Conservation (phyloP, 2,329 filamentous ascomycete species). For the Sarocladium kiliense region DNA sequence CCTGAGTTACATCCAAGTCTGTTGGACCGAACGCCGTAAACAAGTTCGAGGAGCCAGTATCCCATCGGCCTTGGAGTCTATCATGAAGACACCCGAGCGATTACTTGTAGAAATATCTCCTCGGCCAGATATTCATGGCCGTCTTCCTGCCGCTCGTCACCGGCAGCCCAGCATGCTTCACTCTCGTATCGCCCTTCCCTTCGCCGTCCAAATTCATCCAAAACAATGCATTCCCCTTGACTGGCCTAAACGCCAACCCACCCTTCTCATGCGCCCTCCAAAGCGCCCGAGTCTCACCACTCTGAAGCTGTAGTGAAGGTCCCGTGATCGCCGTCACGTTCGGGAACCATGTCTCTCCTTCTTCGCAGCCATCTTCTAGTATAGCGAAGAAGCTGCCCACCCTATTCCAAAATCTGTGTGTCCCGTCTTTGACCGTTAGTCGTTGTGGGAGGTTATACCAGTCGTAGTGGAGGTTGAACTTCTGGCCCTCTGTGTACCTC, state of each 20-base stretch:
- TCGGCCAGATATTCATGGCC: slow-evolving; percentile 7
- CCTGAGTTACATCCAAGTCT: too few species aligned
- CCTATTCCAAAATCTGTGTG: slow-evolving; percentile 1
- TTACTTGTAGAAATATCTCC: slow-evolving; percentile 4
- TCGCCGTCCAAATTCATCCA: slow-evolving; percentile 3
- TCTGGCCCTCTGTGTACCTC: neutral
- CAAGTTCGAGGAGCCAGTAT: too few species aligned
- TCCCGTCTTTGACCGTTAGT: slow-evolving; percentile 1
- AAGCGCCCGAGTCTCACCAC: neutral
- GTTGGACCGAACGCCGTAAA: too few species aligned
- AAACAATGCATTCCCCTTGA: slow-evolving; percentile 5
- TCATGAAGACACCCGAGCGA: too few species aligned
- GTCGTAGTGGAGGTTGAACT: slow-evolving; percentile 7
- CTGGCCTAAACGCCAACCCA: neutral
- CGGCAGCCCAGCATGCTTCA: slow-evolving; percentile 3
- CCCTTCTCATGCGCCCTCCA: slow-evolving; percentile 6
- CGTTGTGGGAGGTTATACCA: slow-evolving; percentile 3
- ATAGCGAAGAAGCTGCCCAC: slow-evolving; percentile 3
- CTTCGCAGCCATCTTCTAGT: neutral
- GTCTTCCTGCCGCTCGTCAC: neutral
- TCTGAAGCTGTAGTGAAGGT: neutral
- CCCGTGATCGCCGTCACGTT: neutral
- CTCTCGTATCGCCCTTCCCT: neutral
- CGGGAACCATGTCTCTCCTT: slow-evolving; percentile 5
- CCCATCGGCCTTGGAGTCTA: too few species aligned